Evolutionary conservation across 1,284 basidiomycete species (phyloP), one percentile per base, ranked within the genome.

Genomic region (Ceratobasidium sp.): DNA sequence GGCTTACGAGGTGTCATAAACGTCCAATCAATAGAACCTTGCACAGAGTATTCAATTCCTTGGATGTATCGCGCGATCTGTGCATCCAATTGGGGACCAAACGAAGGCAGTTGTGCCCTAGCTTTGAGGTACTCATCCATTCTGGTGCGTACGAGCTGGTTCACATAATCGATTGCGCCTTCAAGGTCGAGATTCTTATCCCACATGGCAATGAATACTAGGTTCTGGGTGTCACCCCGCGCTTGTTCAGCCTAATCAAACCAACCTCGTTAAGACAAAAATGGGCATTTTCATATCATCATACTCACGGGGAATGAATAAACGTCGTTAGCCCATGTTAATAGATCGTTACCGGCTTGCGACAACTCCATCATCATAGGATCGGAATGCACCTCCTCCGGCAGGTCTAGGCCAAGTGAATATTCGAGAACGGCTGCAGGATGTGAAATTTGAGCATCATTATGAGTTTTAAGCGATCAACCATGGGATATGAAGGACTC

Each of bases 311-410:
- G 58, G 58, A 62, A 62, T 4, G 58, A 62, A 34, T 62, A 62
- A 1, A 62, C 43, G 20, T 62, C 58, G 29, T 62, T 62, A 6
- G 40, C 40, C 58, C 58, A 62, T 4, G 42, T 62, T 3, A 68
- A 15, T 8, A 87, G 79, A 70, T 87, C 87, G 70, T 86, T 86
- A 25, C 85, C 80, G 35, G 80, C 77, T 72, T 85, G 81, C 71
- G 83, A 82, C 71, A 88, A 80, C 31, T 83, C 80, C 72, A 78
- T 77, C 57, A 88, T 83, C 54, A 81, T n/a, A n/a, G n/a, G n/a
- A n/a, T n/a, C n/a, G n/a, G n/a, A n/a, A n/a, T n/a, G n/a, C n/a
- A n/a, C n/a, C 69, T 77, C 80, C 50, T 86, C 83, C 0, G 87
- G 86, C 35, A 87, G 76, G 71, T 87, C 84, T 55, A 69, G 50